phyloP scores from a whole-genome alignment of 306 rosid genomes.

The Morella rubra region DNA sequence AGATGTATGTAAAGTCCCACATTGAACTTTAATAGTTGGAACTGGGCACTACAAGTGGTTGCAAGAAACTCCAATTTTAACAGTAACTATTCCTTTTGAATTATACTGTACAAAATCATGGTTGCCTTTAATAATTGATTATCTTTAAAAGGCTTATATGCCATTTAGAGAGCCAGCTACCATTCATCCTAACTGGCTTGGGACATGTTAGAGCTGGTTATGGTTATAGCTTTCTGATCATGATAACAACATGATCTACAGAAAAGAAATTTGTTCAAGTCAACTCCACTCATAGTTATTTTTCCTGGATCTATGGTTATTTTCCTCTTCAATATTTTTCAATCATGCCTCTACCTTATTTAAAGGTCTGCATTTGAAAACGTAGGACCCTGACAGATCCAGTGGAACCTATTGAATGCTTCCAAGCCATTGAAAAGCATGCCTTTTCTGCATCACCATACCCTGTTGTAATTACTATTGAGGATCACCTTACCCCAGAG shows the following conservation, averaged over 20 bases:
- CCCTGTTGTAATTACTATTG: constrained; percentile 72
- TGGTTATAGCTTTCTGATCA: not conserved
- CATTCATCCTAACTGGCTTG: not conserved
- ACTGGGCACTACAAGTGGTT: too few relatives aligned
- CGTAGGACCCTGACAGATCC: constrained; percentile 71
- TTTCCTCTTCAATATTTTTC: not conserved
- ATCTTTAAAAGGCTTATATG: not conserved
- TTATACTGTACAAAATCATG: too few relatives aligned
- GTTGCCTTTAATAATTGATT: not conserved
- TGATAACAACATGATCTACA: not conserved
- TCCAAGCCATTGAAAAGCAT: constrained; percentile 56
- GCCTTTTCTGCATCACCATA: constrained; percentile 65
- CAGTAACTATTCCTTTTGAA: too few relatives aligned
- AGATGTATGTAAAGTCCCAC: too few relatives aligned
- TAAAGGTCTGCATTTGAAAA: constrained; percentile 13
- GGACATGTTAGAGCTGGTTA: not conserved
- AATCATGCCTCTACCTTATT: not conserved
- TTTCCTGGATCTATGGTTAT: not conserved
- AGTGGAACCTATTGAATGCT: constrained; percentile 56
- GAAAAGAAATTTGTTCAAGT: not conserved
- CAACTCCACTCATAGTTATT: not conserved
- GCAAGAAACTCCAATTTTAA: too few relatives aligned
- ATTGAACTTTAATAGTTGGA: too few relatives aligned
- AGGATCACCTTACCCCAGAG: constrained; percentile 64
- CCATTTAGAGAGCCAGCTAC: not conserved